A percentile compares a stretch with the other conserved stretches of the same genome.
Conservation (phyloP, 1,284 basidiomycete species). For the Ceratobasidium sp. region DNA sequence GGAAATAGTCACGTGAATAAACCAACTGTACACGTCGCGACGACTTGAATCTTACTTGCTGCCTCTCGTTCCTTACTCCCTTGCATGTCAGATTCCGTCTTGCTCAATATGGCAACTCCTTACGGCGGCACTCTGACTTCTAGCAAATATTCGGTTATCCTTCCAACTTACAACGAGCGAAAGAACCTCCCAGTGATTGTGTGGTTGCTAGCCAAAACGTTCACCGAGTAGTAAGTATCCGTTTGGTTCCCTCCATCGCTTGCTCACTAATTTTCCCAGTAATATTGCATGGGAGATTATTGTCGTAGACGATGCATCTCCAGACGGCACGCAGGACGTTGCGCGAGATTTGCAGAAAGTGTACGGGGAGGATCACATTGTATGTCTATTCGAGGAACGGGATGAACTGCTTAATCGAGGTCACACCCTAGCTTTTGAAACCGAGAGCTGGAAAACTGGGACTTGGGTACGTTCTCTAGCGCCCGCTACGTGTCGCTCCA, state of each 20-base stretch:
- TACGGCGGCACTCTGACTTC: slow-evolving; percentile 15
- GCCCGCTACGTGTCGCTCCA: background rate
- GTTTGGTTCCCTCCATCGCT: background rate
- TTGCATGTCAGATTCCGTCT: slow-evolving; percentile 35
- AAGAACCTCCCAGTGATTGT: slow-evolving; percentile 88
- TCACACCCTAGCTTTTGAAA: slow-evolving; percentile 66
- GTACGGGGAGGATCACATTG: slow-evolving; percentile 86
- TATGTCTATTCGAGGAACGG: slow-evolving; percentile 53
- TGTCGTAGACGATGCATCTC: slow-evolving; percentile 89
- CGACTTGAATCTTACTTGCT: too few relatives aligned
- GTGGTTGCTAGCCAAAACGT: slow-evolving; percentile 80
- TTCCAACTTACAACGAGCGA: slow-evolving; percentile 92
- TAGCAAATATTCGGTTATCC: slow-evolving; percentile 84
- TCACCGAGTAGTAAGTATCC: slow-evolving; percentile 70
- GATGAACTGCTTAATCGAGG: slow-evolving; percentile 8
- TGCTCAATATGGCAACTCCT: slow-evolving; percentile 28
- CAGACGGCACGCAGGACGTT: slow-evolving; percentile 89
- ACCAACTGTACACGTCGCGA: slow-evolving; percentile 25
- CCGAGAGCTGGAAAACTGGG: slow-evolving; percentile 89
- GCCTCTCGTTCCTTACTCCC: background rate
- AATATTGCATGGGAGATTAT: slow-evolving; percentile 81
- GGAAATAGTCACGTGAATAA: background rate
- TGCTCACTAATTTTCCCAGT: slow-evolving; percentile 49
- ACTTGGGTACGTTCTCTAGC: slow-evolving; percentile 64
- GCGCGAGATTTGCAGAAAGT: slow-evolving; percentile 75